Conservation (phyloP, 495 filamentous ascomycete species). For the Glonium stellatum region DNA sequence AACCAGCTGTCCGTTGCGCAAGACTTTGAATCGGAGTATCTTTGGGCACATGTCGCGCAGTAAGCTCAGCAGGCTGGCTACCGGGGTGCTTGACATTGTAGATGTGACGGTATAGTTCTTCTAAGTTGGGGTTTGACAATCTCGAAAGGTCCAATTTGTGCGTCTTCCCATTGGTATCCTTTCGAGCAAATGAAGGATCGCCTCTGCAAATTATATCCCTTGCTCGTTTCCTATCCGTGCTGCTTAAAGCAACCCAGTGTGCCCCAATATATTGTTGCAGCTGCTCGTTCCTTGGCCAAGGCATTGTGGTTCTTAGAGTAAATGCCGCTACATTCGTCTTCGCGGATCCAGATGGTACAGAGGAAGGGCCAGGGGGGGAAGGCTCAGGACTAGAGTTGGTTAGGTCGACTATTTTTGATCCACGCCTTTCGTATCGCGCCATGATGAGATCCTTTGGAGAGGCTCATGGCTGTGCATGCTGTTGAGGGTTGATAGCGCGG, state of each 20-base stretch:
- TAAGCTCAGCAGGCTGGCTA: not conserved
- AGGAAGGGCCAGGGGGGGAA: not conserved
- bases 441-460: not conserved
- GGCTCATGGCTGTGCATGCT: too few relatives aligned
- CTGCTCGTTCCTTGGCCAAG: not conserved
- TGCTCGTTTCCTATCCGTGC: not conserved
- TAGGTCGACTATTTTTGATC: not conserved
- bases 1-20: not conserved
- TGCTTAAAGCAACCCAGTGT: not conserved
- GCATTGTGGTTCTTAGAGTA: not conserved
- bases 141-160: not conserved
- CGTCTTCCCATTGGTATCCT: not conserved
- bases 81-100: not conserved
- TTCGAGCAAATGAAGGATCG: not conserved
- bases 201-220: not conserved
- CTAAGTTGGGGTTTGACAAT: not conserved
- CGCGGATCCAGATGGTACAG: not conserved
- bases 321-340: not conserved
- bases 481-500: too few relatives aligned
- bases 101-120: not conserved
- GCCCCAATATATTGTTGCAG: not conserved
- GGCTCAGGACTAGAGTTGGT: not conserved
- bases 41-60: not conserved
- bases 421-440: too few relatives aligned
- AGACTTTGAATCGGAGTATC: not conserved